These are phyloP conservation scores for Pseudognaphalium luteoalbum DNA, from an alignment of 129 eudicot genomes.

Conservation along the genomic window DNA sequence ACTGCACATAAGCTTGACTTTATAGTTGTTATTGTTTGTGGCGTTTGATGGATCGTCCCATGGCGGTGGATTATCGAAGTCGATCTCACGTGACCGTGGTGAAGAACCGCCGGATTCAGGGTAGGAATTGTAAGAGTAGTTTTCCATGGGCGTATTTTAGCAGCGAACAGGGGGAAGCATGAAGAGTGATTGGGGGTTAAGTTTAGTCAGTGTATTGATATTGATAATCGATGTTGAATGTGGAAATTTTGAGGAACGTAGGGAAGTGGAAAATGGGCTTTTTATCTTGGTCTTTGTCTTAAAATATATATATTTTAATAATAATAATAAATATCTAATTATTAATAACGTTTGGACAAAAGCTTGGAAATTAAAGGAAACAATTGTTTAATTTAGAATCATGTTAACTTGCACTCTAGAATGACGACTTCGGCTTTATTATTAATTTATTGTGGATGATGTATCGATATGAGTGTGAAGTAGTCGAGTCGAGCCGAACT, in stretches of 20 bases:
- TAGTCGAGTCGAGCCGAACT: too few relatives aligned
- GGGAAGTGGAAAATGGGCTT: slow-evolving; percentile 35
- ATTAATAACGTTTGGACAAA: neutral
- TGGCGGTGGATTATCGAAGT: slow-evolving; percentile 82
- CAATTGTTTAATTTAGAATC: too few relatives aligned
- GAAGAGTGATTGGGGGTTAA: neutral
- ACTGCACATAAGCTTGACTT: slow-evolving; percentile 87
- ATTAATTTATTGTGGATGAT: too few relatives aligned
- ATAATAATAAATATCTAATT: neutral
- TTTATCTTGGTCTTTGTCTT: slow-evolving; percentile 20
- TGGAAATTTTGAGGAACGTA: slow-evolving; percentile 13
- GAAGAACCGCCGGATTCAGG: slow-evolving; percentile 96
- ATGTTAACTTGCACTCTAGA: too few relatives aligned
- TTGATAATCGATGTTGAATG: neutral
- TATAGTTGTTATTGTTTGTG: slow-evolving; percentile 46
- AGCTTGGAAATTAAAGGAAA: too few relatives aligned
- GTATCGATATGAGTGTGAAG: too few relatives aligned
- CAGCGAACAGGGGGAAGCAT: neutral
- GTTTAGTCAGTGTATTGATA: neutral
- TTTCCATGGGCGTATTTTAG: slow-evolving; percentile 56
- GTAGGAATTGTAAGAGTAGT: slow-evolving; percentile 72
- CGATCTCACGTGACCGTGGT: slow-evolving; percentile 89
- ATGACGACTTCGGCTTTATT: too few relatives aligned
- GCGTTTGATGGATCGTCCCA: slow-evolving; percentile 63
- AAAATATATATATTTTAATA: neutral